A percentile compares a stretch with the other conserved stretches of the same genome.
Evolutionary conservation across 306 rosid genomes (phyloP).

Genomic region (Medicago lupulina): DNA sequence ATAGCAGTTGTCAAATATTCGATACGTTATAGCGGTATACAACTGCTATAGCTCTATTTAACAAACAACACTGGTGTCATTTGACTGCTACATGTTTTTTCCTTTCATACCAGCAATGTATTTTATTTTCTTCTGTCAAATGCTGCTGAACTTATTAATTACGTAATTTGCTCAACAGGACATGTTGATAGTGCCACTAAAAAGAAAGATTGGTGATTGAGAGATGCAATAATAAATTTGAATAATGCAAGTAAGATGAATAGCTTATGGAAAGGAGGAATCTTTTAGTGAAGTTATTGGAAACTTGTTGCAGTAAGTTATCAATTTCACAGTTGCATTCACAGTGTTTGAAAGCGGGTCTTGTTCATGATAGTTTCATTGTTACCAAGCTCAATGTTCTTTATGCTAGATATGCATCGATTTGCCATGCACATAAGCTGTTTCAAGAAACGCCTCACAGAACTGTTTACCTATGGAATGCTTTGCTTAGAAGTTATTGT

Average conservation of each 20-base stretch:
- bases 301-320: constrained; percentile 46
- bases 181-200: not conserved
- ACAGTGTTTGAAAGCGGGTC: constrained; percentile 56
- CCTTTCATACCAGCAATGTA: no score
- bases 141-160: no score
- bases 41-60: no score
- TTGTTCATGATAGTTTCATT: constrained; percentile 61
- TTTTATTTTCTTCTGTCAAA: no score
- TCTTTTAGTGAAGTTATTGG: constrained; percentile 54
- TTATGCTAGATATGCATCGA: constrained; percentile 53
- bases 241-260: not conserved
- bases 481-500: constrained; percentile 63
- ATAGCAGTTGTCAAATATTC: no score
- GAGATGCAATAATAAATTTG: no score
- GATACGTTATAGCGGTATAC: no score
- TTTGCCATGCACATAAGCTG: constrained; percentile 33
- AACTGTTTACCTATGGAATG: constrained; percentile 68
- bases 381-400: constrained; percentile 65
- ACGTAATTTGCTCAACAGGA: not conserved
- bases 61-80: no score
- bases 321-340: constrained; percentile 60
- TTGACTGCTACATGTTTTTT: no score
- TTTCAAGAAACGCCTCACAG: constrained; percentile 38
- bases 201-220: no score
- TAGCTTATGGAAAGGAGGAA: constrained; percentile 54